Percentiles rank a stretch among this genome's conserved stretches.
These are phyloP conservation scores for Leccinum broughii DNA, from an alignment of 768 basidiomycete genomes.

Conservation along the genomic window DNA sequence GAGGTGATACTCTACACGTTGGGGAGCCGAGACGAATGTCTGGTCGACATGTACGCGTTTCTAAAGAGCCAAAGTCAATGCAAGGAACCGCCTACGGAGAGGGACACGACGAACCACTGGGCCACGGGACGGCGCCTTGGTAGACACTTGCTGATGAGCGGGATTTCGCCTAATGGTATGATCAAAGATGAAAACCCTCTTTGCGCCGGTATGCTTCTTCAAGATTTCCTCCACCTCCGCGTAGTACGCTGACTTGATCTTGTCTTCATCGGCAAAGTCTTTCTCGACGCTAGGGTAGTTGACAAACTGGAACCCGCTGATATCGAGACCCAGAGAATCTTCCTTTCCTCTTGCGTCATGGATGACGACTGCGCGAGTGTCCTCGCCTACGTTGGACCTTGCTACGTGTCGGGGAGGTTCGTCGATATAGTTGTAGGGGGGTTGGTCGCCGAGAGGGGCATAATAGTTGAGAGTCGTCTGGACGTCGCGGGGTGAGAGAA, in stretches of 20 bases:
- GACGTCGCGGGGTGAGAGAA: constrained; percentile 36
- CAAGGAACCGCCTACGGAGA: constrained; percentile 4
- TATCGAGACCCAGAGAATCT: constrained; percentile 34
- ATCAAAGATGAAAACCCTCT: constrained; percentile 45
- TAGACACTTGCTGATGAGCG: not conserved
- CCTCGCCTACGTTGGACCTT: constrained; percentile 33
- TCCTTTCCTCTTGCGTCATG: constrained; percentile 37
- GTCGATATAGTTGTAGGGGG: constrained; percentile 37
- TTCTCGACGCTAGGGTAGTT: constrained; percentile 36
- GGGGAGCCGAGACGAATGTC: not conserved
- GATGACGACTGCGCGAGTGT: constrained; percentile 21
- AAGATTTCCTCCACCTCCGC: constrained; percentile 42
- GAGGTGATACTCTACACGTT: not conserved
- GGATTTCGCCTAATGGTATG: constrained; percentile 42
- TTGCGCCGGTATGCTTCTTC: constrained; percentile 40
- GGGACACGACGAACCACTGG: constrained; percentile 34
- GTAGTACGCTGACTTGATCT: constrained; percentile 41
- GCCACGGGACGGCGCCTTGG: constrained; percentile 20
- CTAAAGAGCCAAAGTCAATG: constrained; percentile 11
- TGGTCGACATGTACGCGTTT: not conserved
- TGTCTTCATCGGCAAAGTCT: constrained; percentile 41
- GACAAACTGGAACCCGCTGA: constrained; percentile 46
- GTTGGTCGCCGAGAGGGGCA: constrained; percentile 27
- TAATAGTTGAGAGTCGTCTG: constrained; percentile 41
- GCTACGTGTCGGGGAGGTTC: constrained; percentile 29